Evolutionary conservation across 129 eudicot genomes (phyloP).

Genomic region (Pseudognaphalium luteoalbum): DNA sequence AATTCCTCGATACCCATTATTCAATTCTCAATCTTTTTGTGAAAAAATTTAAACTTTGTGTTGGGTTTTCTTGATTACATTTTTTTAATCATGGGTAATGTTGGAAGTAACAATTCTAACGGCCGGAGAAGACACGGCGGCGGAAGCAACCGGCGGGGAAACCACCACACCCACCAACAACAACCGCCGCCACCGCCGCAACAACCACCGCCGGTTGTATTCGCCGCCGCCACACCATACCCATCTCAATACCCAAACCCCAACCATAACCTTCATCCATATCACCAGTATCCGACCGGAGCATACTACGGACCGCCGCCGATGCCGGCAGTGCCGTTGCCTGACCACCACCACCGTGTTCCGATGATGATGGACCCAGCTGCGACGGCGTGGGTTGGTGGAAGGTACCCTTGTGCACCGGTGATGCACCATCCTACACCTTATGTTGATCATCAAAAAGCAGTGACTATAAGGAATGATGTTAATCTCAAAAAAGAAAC

Average conservation of each 20-base stretch:
- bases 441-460: slow-evolving; percentile 90
- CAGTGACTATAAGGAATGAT: slow-evolving; percentile 82
- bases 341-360: slow-evolving; percentile 56
- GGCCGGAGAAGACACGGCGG: slow-evolving; percentile 39
- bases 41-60: not conserved
- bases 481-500: slow-evolving; percentile 87
- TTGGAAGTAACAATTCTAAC: slow-evolving; percentile 49
- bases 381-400: slow-evolving; percentile 54
- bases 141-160: slow-evolving; percentile 28
- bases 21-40: not conserved
- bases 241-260: slow-evolving; percentile 72
- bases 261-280: slow-evolving; percentile 40
- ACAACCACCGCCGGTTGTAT: slow-evolving; percentile 52
- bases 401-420: slow-evolving; percentile 70
- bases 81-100: slow-evolving; percentile 54
- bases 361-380: slow-evolving; percentile 37
- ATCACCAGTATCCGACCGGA: slow-evolving; percentile 66
- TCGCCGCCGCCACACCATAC: slow-evolving; percentile 75
- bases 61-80: not conserved
- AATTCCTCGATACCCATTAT: not conserved
- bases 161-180: slow-evolving; percentile 40
- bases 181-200: slow-evolving; percentile 50
- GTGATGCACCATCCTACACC: slow-evolving; percentile 59
- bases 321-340: slow-evolving; percentile 55
- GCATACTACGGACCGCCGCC: slow-evolving; percentile 63